A percentile compares a stretch with the other conserved stretches of the same genome.
phyloP scores from a whole-genome alignment of 139 green algal species.

The Chlamydomonas sp. region DNA sequence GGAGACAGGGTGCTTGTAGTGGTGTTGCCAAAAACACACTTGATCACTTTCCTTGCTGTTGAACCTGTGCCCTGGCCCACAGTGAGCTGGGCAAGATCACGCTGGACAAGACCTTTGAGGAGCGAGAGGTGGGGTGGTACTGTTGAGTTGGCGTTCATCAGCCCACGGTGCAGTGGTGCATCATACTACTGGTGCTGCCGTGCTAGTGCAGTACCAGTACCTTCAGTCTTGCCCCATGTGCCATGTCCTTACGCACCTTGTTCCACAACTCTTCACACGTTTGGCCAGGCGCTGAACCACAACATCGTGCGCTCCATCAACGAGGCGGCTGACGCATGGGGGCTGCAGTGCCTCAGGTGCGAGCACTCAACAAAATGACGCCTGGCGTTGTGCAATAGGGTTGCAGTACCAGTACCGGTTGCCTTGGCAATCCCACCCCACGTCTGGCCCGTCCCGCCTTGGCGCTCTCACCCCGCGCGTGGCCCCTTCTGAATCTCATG shows the following conservation, averaged over 20 bases:
- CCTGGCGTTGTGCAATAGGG: no score
- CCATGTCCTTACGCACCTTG: no score
- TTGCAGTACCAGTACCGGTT: no score
- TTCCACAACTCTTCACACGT: no score
- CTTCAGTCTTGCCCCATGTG: no score
- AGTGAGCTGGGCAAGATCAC: conserved; percentile 98
- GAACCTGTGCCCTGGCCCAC: not conserved
- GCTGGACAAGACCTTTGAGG: conserved; percentile 96
- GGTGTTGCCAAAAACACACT: not conserved
- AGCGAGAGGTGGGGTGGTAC: conserved; percentile 72
- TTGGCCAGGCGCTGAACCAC: conserved; percentile 77
- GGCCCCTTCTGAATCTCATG: no score
- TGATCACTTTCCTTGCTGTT: not conserved
- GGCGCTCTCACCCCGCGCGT: no score
- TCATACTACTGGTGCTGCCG: no score
- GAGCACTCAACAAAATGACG: not conserved
- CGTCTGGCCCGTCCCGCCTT: no score
- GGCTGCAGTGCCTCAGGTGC: conserved; percentile 89
- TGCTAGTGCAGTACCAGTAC: no score
- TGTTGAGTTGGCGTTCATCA: not conserved
- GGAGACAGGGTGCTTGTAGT: no score
- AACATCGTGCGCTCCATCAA: conserved; percentile 92
- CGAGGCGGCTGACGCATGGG: conserved; percentile 90
- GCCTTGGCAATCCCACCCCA: no score
- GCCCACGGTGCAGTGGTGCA: not conserved